Evolutionary conservation across 495 filamentous ascomycete species (phyloP).

Genomic region (Trichoderma reesei): DNA sequence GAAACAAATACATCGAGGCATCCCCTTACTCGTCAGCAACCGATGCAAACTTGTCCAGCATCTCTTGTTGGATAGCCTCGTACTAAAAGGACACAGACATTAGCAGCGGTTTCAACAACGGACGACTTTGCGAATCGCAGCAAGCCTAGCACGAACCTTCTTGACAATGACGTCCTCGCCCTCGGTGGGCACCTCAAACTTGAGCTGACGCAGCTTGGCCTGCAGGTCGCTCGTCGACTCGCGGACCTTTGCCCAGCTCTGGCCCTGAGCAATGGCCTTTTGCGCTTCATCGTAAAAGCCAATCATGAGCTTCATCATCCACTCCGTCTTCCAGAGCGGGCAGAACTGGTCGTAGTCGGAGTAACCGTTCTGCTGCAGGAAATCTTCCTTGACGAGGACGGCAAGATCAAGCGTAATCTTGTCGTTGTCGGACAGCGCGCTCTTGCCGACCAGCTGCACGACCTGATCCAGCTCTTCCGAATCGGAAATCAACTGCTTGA

Average conservation of each 20-base stretch:
- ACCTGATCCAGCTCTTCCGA: conserved; percentile 98
- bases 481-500: conserved; percentile 84
- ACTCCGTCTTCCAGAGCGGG: conserved; percentile 97
- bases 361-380: conserved; percentile 98
- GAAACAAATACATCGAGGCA: neutral
- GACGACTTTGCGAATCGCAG: neutral
- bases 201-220: conserved; percentile 73
- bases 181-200: conserved; percentile 84
- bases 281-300: conserved; percentile 95
- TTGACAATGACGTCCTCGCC: conserved; percentile 63
- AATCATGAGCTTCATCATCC: conserved; percentile 99
- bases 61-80: conserved; percentile 77
- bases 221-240: conserved; percentile 85
- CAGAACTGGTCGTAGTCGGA: conserved; percentile 98
- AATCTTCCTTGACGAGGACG: conserved; percentile 91
- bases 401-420: conserved; percentile 98
- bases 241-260: conserved; percentile 82
- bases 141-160: conserved; percentile 48
- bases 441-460: conserved; percentile 96
- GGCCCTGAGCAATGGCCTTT: conserved; percentile 84
- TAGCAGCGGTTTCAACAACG: conserved; percentile 8
- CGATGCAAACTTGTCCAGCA: conserved; percentile 93
- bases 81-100: conserved; percentile 45
- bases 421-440: conserved; percentile 87
- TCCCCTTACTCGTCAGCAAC: conserved; percentile 76